Conservation (phyloP, 2,329 filamentous ascomycete genomes). For the Colletotrichum australisinense region DNA sequence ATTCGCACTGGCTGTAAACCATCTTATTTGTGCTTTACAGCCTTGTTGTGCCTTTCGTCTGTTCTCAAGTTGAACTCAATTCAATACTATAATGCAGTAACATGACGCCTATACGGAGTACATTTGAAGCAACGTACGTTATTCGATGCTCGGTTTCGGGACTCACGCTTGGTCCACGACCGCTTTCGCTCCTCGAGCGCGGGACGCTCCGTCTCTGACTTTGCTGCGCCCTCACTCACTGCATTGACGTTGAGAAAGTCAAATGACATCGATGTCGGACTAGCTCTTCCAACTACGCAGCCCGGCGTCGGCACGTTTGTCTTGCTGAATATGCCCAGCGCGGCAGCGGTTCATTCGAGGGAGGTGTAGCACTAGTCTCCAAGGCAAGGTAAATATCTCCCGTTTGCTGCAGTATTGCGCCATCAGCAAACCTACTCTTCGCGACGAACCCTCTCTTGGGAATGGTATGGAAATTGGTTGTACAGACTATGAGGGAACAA, state of each 20-base stretch:
- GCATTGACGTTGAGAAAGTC: slow-evolving; percentile 13
- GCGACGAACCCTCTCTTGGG: slow-evolving; percentile 11
- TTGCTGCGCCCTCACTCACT: background rate
- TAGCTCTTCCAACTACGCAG: background rate
- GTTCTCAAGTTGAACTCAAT: background rate
- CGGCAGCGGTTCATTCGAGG: background rate
- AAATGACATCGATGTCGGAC: slow-evolving; percentile 4
- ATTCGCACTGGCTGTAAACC: background rate
- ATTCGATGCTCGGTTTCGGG: slow-evolving; percentile 3
- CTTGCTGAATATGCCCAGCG: background rate
- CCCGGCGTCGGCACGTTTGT: background rate
- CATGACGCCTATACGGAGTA: too few relatives aligned
- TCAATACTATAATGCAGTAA: background rate
- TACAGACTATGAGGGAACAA: background rate
- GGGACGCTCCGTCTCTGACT: background rate
- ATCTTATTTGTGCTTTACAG: slow-evolving; percentile 3
- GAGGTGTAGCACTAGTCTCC: background rate
- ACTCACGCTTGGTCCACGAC: background rate
- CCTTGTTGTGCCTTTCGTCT: slow-evolving; percentile 10
- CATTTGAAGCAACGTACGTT: background rate
- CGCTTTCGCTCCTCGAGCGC: background rate
- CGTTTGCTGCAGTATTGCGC: background rate
- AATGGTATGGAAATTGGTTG: background rate
- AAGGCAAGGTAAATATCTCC: slow-evolving; percentile 5
- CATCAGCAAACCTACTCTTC: background rate